Base-by-base conservation (phyloP, 306 rosid genomes). In the Sicyos baderoa region DNA sequence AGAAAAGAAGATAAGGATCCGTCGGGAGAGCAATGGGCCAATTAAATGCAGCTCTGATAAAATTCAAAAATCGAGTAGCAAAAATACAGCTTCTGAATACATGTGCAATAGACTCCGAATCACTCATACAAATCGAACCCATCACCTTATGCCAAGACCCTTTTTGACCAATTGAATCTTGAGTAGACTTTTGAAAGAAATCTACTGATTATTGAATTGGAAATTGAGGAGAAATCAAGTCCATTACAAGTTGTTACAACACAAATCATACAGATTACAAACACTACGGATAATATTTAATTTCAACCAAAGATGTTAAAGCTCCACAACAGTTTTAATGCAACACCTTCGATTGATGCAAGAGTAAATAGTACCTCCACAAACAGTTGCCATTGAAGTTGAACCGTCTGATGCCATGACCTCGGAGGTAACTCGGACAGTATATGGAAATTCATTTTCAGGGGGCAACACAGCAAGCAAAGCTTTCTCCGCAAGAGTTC, bases 401-500 rank as follows among this genome's bases (percentile, higher is more conserved):
- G 99, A 93, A 57, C 99, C 99, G 58, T 93, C 99, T 19, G 99
- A 93, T 58, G 93, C 96, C 99, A 88, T 90, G 72, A 93, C 99
- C 83, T 93, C 97, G 50, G 99, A 90, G 78, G 84, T 86, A 79
- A 93, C 66, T 66, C 96, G 97, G 61, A 93, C 85, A 45, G 95
- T 79, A 76, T 89, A 93, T 23, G 96, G 97, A 81, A 90, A 93
- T 53, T 81, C 86, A 44, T 81, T 84, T 81, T 93, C 96, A 69
- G 96, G 91, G 68, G 99, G 99, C 75, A 93, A 80, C 18, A 93
- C 97, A 54, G 97, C 94, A 64, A 93, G 94, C 58, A 93, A 85
- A 73, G 99, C 96, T 84, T 93, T 93, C 85, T 93, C 99, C 40
- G 99, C 99, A 54, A 93, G 90, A 25, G 98, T 88, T 71, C 98